Percentiles rank a stretch among this genome's conserved stretches.
Conservation (phyloP, 345 rosid species). For the Gossypium australe region DNA sequence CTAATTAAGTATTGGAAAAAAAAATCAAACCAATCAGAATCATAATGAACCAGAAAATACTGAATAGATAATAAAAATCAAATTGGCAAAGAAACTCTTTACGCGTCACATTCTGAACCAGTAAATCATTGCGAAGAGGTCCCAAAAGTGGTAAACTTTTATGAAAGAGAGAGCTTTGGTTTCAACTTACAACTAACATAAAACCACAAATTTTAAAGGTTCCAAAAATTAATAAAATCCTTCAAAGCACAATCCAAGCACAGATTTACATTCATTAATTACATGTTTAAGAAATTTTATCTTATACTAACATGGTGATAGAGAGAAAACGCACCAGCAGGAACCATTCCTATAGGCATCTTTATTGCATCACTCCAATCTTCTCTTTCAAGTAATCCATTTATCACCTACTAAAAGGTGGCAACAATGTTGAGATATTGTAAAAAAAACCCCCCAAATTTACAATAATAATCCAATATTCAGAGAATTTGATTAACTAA, state of each 20-base stretch:
- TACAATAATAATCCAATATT: background rate
- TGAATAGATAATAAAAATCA: background rate
- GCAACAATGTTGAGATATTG: constrained; percentile 21
- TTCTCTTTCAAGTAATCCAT: constrained; percentile 85
- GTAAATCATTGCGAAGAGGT: background rate
- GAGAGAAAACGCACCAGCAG: constrained; percentile 64
- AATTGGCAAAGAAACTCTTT: constrained; percentile 4
- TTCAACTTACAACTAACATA: background rate
- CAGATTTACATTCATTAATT: background rate
- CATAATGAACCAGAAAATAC: background rate
- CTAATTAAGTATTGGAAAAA: background rate
- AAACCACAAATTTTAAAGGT: background rate
- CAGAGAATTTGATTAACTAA: constrained; percentile 24
- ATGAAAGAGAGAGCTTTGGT: background rate
- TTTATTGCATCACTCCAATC: constrained; percentile 81
- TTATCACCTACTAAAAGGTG: constrained; percentile 77
- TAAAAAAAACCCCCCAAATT: background rate
- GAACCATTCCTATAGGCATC: constrained; percentile 75
- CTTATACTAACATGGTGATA: background rate
- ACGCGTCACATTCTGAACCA: background rate
- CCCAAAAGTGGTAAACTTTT: background rate
- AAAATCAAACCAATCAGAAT: background rate
- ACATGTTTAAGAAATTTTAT: background rate
- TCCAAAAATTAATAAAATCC: background rate
- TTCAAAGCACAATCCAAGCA: background rate